Percentiles rank a stretch among this genome's conserved stretches.
These are phyloP conservation scores for Peribolospora kevripleyi DNA, from an alignment of 768 basidiomycete genomes.

Conservation along the genomic window DNA sequence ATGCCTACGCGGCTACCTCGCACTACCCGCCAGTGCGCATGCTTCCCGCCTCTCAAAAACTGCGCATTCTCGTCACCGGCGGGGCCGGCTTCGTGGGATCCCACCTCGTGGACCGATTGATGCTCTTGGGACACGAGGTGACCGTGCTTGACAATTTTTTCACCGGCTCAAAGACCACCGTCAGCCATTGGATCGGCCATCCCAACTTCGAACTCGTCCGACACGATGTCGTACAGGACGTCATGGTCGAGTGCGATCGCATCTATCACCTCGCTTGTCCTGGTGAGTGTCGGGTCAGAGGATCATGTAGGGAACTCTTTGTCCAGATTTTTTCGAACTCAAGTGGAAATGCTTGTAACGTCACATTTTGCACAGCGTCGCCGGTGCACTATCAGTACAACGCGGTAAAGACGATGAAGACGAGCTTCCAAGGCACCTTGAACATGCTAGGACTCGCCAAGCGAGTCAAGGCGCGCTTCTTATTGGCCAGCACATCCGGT, in stretches of 20 bases:
- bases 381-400: constrained; percentile 73
- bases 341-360: constrained; percentile 33
- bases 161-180: constrained; percentile 90
- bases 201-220: constrained; percentile 97
- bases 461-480: constrained; percentile 86
- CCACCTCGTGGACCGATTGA: constrained; percentile 83
- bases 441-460: constrained; percentile 98
- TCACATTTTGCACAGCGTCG: constrained; percentile 23
- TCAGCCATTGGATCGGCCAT: constrained; percentile 86
- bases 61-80: constrained; percentile 82
- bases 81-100: constrained; percentile 99
- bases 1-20: constrained; percentile 53
- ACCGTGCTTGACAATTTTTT: constrained; percentile 98
- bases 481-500: constrained; percentile 89
- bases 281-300: constrained; percentile 15
- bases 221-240: constrained; percentile 89
- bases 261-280: constrained; percentile 98
- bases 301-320: no score
- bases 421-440: constrained; percentile 61
- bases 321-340: no score
- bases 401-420: constrained; percentile 93
- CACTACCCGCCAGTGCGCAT: constrained; percentile 83
- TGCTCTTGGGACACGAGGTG: constrained; percentile 84
- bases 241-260: constrained; percentile 98
- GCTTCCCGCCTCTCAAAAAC: constrained; percentile 47